Base-by-base conservation (phyloP, 2,329 filamentous ascomycete genomes). In the Ophiocordyceps robertsii region DNA sequence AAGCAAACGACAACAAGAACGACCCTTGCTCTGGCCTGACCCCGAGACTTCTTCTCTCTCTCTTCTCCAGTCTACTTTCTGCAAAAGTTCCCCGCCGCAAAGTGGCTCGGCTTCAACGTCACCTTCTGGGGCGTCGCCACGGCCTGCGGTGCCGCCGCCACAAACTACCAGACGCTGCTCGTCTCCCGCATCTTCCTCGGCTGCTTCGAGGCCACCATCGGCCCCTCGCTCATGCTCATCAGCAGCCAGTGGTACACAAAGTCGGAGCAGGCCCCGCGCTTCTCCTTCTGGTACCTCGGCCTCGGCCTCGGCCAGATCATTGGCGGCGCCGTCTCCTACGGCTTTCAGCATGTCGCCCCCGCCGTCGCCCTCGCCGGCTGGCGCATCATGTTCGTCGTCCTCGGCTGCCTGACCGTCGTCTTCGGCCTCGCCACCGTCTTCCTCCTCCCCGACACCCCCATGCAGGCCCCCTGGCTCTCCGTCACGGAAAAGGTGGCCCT, bases 331-430 rank as follows among this genome's bases (percentile, higher is more conserved):
- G 80, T 87, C 39, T 77, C 75, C 0, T 79, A 68, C 47, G 74
- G 60, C 36, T 77, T 76, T 54, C 73, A 77, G 52, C 68, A 74
- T 11, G 61, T 68, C 58, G 66, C 50, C 1, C 60, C 61, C 4
- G 78, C 75, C 1, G 61, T 80, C 3, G 57, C 66, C 2, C 69
- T 71, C 3, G 64, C 74, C n/a, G 80, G 80, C 4, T 86, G 80
- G 80, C 66, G 77, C 6, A 80, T 73, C 73, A 69, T 84, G 21
- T 85, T 85, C 57, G 75, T 84, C 38, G 72, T 80, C 12, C 77
- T 85, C 51, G 81, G 81, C 9, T 63, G 66, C 5, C 62, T 62
- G 21, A 65, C 62, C 2, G 55, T 63, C 4, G 14, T 52, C 7
- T 53, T 63, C 6, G 62, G 60, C 1, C 37, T 62, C 9, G 52